Base-by-base conservation (phyloP, 495 filamentous ascomycete genomes). In the Hapsidospora chrysogenum region DNA sequence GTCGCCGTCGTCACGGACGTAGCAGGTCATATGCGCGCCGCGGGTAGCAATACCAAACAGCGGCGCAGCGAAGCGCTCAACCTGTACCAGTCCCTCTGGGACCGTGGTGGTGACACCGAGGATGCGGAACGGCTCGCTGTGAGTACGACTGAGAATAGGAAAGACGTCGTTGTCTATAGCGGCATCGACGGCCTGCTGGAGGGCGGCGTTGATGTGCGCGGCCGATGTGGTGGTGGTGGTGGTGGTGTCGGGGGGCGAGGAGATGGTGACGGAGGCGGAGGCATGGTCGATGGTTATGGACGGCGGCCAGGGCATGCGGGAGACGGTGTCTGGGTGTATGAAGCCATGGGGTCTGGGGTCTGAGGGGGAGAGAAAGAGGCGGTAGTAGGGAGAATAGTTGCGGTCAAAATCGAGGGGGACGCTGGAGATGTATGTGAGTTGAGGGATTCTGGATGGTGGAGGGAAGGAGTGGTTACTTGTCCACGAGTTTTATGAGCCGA, bases 11-110 rank as follows among this genome's bases (percentile, higher is more conserved):
- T 45, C 43, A 7, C 36, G 30, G 7, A 44, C 49, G 39, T 69
- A 75, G 10, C 55, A 63, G 1, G 57, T 57, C 36, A 74, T 48
- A 29, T 71, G 68, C 0, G 64, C 64, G 10, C 61, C 68, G 5
- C 45, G 50, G 2, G 53, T 56, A 2, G 57, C 49, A 28, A 74
- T 64, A 2, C 70, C 70, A 36, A 74, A 68, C 1, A 70, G 44
- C 11, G 57, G 46, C 15, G 56, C 54, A 0, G 59, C 60, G 39
- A 56, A 60, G 17, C 67, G 56, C 20, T 72, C 64, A 7, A 72
- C 45, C 21, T 53, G 52, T 11, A 26, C 23, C 6, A 26, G 6
- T 6, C 11, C 23, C 23, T 26, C 11, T n/a, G n/a, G n/a, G 3
- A 66, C 44, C 4, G 58, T 40, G 11, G 53, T 44, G 6, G 45